A percentile compares a stretch with the other conserved stretches of the same genome.
phyloP scores from a whole-genome alignment of 2,329 filamentous ascomycete species.

The Aspergillus amoenus region DNA sequence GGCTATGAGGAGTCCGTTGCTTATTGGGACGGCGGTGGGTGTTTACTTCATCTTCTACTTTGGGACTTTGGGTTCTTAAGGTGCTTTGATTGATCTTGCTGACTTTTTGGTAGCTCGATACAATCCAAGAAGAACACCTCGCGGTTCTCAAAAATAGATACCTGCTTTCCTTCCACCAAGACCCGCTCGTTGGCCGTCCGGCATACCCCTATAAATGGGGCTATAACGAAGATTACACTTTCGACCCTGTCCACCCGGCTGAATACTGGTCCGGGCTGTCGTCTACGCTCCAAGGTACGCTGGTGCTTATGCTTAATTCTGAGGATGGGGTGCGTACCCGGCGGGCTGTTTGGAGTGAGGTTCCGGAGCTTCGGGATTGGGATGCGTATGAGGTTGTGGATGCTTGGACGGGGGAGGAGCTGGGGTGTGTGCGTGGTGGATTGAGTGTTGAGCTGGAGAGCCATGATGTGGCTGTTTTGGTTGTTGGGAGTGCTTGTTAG shows the following conservation, averaged over 20 bases:
- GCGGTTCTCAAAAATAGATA: slow-evolving; percentile 45
- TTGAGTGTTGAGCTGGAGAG: slow-evolving; percentile 24
- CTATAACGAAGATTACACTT: slow-evolving; percentile 36
- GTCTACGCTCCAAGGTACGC: slow-evolving; percentile 23
- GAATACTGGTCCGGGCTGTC: slow-evolving; percentile 39
- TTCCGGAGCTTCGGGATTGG: slow-evolving; percentile 26
- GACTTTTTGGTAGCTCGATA: slow-evolving; percentile 28
- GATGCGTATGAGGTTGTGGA: slow-evolving; percentile 26
- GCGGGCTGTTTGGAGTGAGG: slow-evolving; percentile 30
- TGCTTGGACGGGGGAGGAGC: slow-evolving; percentile 29
- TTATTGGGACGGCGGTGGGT: slow-evolving; percentile 47
- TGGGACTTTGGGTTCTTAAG: too few species aligned
- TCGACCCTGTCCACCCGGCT: slow-evolving; percentile 32
- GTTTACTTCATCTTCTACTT: neutral
- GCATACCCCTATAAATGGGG: slow-evolving; percentile 45
- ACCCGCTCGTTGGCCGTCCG: slow-evolving; percentile 42
- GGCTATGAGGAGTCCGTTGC: slow-evolving; percentile 50
- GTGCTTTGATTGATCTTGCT: too few species aligned
- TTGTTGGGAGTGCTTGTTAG: slow-evolving; percentile 22
- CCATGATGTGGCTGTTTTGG: slow-evolving; percentile 32
- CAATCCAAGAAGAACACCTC: slow-evolving; percentile 37
- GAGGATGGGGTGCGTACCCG: slow-evolving; percentile 23
- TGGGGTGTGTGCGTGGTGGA: slow-evolving; percentile 30
- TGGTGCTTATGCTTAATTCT: slow-evolving; percentile 35
- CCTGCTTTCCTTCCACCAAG: slow-evolving; percentile 49